Percentiles rank a stretch among this genome's conserved stretches.
Conservation (phyloP, 306 rosid genomes). For the Carpinus viminea region DNA sequence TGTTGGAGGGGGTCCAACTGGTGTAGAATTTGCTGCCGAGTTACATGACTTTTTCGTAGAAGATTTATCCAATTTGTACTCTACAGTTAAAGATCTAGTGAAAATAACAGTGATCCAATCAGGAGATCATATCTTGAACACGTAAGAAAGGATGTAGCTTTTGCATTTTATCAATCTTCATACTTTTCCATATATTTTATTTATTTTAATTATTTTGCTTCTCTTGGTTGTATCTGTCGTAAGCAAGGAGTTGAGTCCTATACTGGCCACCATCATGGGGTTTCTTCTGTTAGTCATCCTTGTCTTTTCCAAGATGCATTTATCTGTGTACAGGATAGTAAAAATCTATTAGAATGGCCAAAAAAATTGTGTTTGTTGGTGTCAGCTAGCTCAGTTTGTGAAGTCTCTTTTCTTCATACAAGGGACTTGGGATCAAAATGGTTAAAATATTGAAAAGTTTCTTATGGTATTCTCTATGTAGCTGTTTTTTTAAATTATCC, state of each 20-base stretch:
- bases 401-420: neutral
- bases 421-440: neutral
- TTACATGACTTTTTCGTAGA: constrained; percentile 81
- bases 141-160: constrained; percentile 45
- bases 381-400: neutral
- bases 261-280: neutral
- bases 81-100: constrained; percentile 67
- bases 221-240: neutral
- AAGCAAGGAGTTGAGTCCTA: neutral
- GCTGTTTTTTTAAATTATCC: too few species aligned
- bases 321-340: neutral
- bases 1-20: constrained; percentile 99
- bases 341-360: neutral
- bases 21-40: constrained; percentile 98
- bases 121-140: constrained; percentile 96
- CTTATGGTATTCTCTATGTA: neutral
- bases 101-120: constrained; percentile 87
- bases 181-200: constrained; percentile 1
- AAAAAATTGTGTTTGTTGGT: neutral
- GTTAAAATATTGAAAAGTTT: neutral
- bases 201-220: neutral
- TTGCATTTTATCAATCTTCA: constrained; percentile 13
- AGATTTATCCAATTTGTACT: constrained; percentile 75
- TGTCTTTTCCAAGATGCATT: neutral
- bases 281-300: neutral